Base-by-base conservation (phyloP, 2,329 filamentous ascomycete species). In the Fusarium chaquense region DNA sequence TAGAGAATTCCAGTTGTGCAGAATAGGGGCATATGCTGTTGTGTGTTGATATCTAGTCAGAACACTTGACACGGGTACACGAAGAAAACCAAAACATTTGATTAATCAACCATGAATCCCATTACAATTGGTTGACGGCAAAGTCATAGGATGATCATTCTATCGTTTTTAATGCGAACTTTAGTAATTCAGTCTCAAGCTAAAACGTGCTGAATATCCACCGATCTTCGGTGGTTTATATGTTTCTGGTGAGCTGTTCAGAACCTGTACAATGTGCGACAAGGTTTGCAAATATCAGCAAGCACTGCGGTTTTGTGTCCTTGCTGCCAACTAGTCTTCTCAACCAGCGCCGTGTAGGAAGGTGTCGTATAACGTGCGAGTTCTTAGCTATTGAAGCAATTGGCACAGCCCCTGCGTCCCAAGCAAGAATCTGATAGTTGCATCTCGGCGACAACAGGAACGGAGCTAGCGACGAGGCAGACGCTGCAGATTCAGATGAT, bases 171-270 rank as follows among this genome's bases (percentile, higher is more conserved):
- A 36, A 33, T 35, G 15, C 47, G 18, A 55, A 58, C 32, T 65
- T 40, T n/a, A 49, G 36, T 51, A 40, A 46, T 62, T 68, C 43
- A 49, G 26, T 58, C 49, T 67, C 22, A 36, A 55, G 47, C 40
- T 70, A 67, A 38, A 66, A 32, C 40, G 15, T 43, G 51, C 51
- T 51, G 52, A 44, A 52, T 24, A 32, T 24, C 35, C 36, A 54
- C 38, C 56, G 44, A 58, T 43, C 40, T 62, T 35, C 38, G 24
- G 22, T 35, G 26, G 45, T 53, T 32, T 32, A 54, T 41, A 58
- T 70, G 43, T 32, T 36, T 61, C 33, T 26, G 46, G 33, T 38
- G 36, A 50, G 28, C 46, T 55, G 38, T 43, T 54, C 22, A n/a
- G 24, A 15, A 28, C 38, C 35, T 40, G 35, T 46, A 18, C 26